Conservation (phyloP, 139 green algal genomes). For the Chlorella ohadii region DNA sequence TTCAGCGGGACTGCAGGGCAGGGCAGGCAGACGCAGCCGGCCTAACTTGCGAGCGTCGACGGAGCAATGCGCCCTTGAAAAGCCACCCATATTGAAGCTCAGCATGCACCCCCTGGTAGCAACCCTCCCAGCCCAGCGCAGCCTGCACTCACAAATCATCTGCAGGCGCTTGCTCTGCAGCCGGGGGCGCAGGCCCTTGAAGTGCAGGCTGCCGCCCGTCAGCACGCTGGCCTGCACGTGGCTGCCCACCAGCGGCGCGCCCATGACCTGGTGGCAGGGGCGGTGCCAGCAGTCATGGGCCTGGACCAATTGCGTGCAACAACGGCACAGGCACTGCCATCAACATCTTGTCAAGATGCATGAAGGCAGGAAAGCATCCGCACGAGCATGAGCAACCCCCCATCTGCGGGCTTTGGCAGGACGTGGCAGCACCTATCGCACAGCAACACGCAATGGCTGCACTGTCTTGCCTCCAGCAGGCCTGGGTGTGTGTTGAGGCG, state of each 20-base stretch:
- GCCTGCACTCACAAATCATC: conserved; percentile 79
- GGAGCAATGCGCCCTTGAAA: too few species aligned
- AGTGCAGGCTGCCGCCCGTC: conserved; percentile 66
- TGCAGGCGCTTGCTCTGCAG: conserved; percentile 65
- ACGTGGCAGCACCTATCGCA: neutral
- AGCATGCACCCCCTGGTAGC: too few species aligned
- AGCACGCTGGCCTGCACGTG: conserved; percentile 68
- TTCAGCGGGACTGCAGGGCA: conserved; percentile 29
- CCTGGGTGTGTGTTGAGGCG: conserved; percentile 73
- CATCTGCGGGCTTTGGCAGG: neutral
- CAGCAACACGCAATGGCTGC: neutral
- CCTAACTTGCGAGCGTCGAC: neutral
- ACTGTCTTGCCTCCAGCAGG: conserved; percentile 62
- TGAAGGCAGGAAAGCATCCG: neutral
- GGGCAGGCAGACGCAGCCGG: too few species aligned
- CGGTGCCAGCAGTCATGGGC: too few species aligned
- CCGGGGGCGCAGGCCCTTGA: conserved; percentile 56
- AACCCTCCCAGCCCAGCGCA: too few species aligned
- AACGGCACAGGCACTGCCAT: neutral
- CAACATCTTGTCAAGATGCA: neutral
- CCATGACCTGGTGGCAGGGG: conserved; percentile 67
- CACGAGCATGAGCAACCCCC: too few species aligned
- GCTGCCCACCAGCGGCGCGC: conserved; percentile 71
- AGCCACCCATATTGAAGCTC: too few species aligned
- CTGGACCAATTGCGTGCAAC: too few species aligned